Conservation (phyloP, 164 flowering plant species). For the Umbilicus rupestris region DNA sequence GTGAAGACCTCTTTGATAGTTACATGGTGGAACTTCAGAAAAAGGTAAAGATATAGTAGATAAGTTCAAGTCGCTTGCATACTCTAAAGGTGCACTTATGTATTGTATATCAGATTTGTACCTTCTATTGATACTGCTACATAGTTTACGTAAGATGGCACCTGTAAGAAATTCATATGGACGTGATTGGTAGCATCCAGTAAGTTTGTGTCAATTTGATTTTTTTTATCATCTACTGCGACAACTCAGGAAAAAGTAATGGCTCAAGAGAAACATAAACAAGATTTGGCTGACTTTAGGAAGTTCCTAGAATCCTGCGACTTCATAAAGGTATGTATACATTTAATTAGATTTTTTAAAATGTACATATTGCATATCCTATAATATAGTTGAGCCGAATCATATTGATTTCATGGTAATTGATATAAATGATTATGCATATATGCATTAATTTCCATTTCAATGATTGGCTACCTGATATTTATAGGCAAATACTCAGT, state of each 20-base stretch:
- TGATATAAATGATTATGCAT: background rate
- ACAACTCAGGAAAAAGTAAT: conserved; percentile 61
- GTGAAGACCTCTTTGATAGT: conserved; percentile 80
- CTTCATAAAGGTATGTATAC: conserved; percentile 53
- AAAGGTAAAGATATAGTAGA: conserved; percentile 37
- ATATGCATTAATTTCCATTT: background rate
- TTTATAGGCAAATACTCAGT: conserved; percentile 67
- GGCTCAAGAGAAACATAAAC: conserved; percentile 79
- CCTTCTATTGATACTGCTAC: background rate
- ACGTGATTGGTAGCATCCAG: background rate
- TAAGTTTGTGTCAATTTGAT: background rate
- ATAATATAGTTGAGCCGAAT: too few species aligned
- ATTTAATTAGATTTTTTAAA: background rate
- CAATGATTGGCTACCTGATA: background rate
- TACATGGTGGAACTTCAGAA: conserved; percentile 72
- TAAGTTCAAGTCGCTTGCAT: background rate
- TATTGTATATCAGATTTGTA: background rate
- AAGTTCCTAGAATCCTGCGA: conserved; percentile 82
- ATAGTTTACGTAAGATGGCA: background rate
- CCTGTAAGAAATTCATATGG: background rate
- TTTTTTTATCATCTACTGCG: background rate
- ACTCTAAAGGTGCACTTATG: background rate
- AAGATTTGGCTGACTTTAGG: conserved; percentile 53
- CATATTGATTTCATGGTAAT: too few species aligned
- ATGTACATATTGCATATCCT: background rate